These are phyloP conservation scores for Morella rubra DNA, from an alignment of 306 rosid genomes.

Conservation along the genomic window DNA sequence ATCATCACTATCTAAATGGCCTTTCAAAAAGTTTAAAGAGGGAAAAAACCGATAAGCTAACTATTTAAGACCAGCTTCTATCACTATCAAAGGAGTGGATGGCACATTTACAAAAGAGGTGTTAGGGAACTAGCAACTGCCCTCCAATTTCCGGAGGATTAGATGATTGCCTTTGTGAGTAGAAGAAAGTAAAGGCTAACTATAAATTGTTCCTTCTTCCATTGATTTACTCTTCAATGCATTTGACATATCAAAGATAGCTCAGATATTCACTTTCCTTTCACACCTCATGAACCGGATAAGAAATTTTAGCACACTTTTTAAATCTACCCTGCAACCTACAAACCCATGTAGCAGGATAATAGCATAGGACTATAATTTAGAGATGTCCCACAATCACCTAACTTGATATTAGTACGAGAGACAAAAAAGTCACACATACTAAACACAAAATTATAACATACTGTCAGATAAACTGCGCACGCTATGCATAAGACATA, in stretches of 20 bases:
- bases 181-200: background rate
- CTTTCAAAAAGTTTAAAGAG: too few species aligned
- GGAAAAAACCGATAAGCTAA: too few species aligned
- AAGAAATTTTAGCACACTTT: background rate
- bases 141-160: background rate
- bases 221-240: background rate
- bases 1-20: too few species aligned
- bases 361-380: background rate
- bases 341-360: background rate
- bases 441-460: background rate
- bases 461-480: background rate
- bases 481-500: background rate
- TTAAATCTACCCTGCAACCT: background rate
- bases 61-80: too few species aligned
- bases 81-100: too few species aligned
- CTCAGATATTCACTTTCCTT: background rate
- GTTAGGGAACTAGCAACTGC: background rate
- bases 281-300: background rate
- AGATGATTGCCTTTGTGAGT: background rate
- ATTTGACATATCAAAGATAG: background rate
- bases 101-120: background rate
- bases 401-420: too few species aligned
- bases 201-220: slow-evolving; percentile 1
- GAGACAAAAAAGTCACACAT: background rate
- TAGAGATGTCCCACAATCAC: background rate